Base-by-base conservation (phyloP, 2,329 filamentous ascomycete species). In the Domatiomyces catenatus region DNA sequence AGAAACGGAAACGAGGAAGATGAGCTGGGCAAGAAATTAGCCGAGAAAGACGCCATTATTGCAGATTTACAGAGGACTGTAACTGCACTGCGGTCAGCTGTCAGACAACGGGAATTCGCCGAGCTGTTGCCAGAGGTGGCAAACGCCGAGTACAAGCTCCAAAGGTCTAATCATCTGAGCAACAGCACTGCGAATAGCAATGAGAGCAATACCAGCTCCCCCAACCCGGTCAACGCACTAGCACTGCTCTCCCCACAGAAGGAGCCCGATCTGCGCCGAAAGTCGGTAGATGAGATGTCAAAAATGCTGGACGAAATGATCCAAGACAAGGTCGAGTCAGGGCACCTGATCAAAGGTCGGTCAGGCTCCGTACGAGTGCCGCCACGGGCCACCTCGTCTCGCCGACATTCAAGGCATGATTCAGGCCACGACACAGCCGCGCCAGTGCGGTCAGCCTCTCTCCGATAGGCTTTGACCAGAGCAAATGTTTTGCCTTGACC, bases 301-400 rank as follows among this genome's bases (percentile, higher is more conserved):
- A 80, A 81, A 60, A 88, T 95, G 71, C 76, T 95, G 22, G 90
- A 96, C 61, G 87, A 94, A 68, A 95, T 96, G 90, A 92, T 95
- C 53, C 84, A 89, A 62, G 85, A 90, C 62, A 80, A 84, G 52
- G 84, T 93, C 49, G 85, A 92, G 59, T 80, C 74, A 48, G 86
- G 84, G 19, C 79, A 86, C 50, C 69, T 86, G 19, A 73, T 86
- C 26, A 79, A 84, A 60, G 75, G 81, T 48, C 69, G 70, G 48
- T 73, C 81, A 53, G 84, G 82, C 42, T 86, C 81, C 61, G 75
- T 86, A 48, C 76, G 80, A 47, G 63, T 84, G 36, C 50, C 56
- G 39, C 43, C 55, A 24, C 50, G 52, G 17, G 36, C 43, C 20
- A 50, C 52, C 22, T 57, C 54, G 2, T 71, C 74, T 3, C 63